Conservation (phyloP, 2,329 filamentous ascomycete genomes). For the Macrophomina tecta region DNA sequence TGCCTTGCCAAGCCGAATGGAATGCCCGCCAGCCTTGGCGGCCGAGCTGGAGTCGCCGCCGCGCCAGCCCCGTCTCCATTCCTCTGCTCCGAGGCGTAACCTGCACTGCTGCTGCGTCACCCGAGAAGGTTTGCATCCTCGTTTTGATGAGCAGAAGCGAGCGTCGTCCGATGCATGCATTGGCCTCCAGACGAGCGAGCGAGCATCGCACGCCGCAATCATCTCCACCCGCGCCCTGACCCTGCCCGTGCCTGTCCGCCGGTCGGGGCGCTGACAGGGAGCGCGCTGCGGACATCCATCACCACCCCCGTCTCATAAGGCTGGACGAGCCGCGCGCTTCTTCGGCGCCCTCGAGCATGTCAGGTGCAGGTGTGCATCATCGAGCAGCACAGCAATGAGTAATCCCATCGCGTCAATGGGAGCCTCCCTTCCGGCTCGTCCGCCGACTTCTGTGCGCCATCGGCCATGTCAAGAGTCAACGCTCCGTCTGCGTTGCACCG, state of each 20-base stretch:
- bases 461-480: neutral
- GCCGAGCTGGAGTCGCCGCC: too few relatives aligned
- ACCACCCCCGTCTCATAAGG: constrained; percentile 1
- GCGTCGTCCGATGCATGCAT: constrained; percentile 14
- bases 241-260: neutral
- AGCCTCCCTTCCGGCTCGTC: neutral
- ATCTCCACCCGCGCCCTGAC: neutral
- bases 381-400: constrained; percentile 10
- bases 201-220: neutral
- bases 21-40: neutral
- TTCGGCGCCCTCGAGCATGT: neutral
- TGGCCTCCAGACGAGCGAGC: neutral
- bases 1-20: neutral
- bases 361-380: constrained; percentile 14
- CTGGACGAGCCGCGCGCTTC: constrained; percentile 22
- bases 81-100: neutral
- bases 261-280: constrained; percentile 6
- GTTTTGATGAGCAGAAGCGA: constrained; percentile 26
- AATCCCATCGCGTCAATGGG: neutral
- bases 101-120: constrained; percentile 11
- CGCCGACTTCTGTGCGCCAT: neutral
- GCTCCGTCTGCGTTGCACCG: neutral
- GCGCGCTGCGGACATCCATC: constrained; percentile 2
- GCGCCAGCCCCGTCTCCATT: neutral
- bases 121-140: constrained; percentile 21